Percentiles rank a stretch among this genome's conserved stretches.
These are phyloP conservation scores for Aspergillus ostianus DNA, from an alignment of 495 filamentous ascomycete species.

Conservation along the genomic window DNA sequence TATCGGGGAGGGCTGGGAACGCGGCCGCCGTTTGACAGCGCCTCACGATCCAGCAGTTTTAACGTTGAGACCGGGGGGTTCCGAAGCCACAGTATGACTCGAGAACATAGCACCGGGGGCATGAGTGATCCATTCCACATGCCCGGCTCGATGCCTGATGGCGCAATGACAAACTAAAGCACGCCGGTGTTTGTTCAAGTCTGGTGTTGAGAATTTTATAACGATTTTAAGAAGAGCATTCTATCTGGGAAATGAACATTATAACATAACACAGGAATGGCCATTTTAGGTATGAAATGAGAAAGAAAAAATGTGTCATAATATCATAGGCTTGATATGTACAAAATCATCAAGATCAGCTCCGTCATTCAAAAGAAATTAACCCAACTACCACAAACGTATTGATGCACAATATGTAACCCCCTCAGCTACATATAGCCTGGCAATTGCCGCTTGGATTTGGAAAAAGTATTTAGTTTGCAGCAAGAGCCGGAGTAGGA, in stretches of 20 bases:
- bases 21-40: conserved; percentile 33
- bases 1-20: conserved; percentile 34
- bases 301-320: conserved; percentile 12
- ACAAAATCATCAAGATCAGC: conserved; percentile 7
- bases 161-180: neutral
- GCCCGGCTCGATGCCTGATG: conserved; percentile 20
- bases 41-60: conserved; percentile 39
- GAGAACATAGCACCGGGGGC: conserved; percentile 32
- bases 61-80: conserved; percentile 38
- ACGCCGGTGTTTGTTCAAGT: neutral
- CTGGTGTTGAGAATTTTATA: neutral
- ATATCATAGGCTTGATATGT: conserved; percentile 18
- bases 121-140: conserved; percentile 36
- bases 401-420: neutral
- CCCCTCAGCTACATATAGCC: neutral
- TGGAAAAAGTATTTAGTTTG: conserved; percentile 17
- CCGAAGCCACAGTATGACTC: conserved; percentile 36
- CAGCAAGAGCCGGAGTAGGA: conserved; percentile 26
- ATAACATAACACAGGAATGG: neutral
- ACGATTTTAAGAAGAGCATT: conserved; percentile 1
- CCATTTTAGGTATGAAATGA: conserved; percentile 2
- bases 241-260: neutral
- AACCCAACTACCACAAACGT: neutral
- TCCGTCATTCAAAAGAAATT: neutral
- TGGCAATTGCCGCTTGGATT: neutral